Conservation (phyloP, 805 yeast genomes). For the Saturnispora besseyi region DNA sequence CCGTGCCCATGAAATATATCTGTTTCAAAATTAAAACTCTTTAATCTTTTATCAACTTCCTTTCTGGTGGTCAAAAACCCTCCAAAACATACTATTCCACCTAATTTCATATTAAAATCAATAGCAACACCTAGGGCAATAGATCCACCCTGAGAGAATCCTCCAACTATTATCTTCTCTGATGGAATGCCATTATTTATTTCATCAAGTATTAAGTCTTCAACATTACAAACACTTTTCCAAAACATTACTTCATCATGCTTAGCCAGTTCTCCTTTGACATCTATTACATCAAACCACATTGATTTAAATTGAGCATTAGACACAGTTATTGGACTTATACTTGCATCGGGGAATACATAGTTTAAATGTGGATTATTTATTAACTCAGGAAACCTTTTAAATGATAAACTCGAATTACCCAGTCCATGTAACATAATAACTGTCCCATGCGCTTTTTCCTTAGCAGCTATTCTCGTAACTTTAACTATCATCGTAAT, state of each 20-base stretch:
- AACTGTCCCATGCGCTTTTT: conserved; percentile 28
- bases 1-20: conserved; percentile 91
- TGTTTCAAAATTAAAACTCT: conserved; percentile 43
- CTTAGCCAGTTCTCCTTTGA: conserved; percentile 35
- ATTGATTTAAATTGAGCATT: conserved; percentile 62
- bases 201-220: conserved; percentile 42
- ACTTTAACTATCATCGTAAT: conserved; percentile 3
- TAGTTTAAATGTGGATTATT: conserved; percentile 51
- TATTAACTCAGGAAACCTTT: conserved; percentile 37
- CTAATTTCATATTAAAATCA: conserved; percentile 50
- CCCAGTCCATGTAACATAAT: conserved; percentile 87
- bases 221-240: conserved; percentile 38
- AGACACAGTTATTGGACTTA: conserved; percentile 54
- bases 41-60: conserved; percentile 20
- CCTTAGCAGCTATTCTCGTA: conserved; percentile 1
- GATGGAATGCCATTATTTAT: conserved; percentile 45
- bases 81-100: conserved; percentile 68
- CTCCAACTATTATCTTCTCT: conserved; percentile 77
- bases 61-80: conserved; percentile 51
- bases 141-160: conserved; percentile 94
- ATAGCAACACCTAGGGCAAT: conserved; percentile 55
- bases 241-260: conserved; percentile 50
- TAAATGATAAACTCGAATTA: conserved; percentile 83
- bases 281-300: conserved; percentile 74
- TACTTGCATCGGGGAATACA: conserved; percentile 87